Base-by-base conservation (phyloP, 257 asterid genomes). In the Marsdenia floribunda region DNA sequence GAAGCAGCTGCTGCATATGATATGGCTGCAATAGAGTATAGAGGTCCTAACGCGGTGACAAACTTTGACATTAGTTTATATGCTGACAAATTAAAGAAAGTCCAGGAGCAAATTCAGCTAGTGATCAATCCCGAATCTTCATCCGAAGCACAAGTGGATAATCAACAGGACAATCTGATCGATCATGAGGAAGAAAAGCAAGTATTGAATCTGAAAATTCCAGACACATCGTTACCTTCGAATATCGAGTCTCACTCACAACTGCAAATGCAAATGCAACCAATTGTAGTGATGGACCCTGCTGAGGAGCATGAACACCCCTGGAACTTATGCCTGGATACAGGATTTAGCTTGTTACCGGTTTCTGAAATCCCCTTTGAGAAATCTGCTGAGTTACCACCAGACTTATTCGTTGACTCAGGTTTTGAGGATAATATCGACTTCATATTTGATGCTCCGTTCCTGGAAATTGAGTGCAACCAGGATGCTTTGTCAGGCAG, bases 1-100 rank as follows among this genome's bases (percentile, higher is more conserved):
- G 97, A 93, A 83, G 98, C 98, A 37, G 98, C 98, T 0, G 85
- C 82, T 33, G 97, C 98, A 37, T 93, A 93, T 71, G 98, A 93
- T 78, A 80, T 79, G 89, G 98, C 98, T 72, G 98, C 98, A 16
- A 87, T 93, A 69, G 87, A 88, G 64, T 87, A 76, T 80, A 72
- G 96, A 80, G 98, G 98, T 3, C 76, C 93, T 6, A 86, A 84
- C 29, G 98, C 98, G 0, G 92, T 93, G 3, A 93, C 98, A 26
- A 93, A 93, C 79, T 93, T 93, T 11, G 96, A 93, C 85, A 86
- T 91, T 73, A 88, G 93, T 82, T 82, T 72, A 35, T 93, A 93
- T 46, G 77, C 90, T 0, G 86, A 86, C 38, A 85, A 80, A 78
- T 47, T 90, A 71, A 82, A 87, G 76, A 80, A 82, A 72, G 21